Evolutionary conservation across 2,329 filamentous ascomycete genomes (phyloP), one percentile per base, ranked within the genome.

Genomic region (Rhinocladiella mackenziei): DNA sequence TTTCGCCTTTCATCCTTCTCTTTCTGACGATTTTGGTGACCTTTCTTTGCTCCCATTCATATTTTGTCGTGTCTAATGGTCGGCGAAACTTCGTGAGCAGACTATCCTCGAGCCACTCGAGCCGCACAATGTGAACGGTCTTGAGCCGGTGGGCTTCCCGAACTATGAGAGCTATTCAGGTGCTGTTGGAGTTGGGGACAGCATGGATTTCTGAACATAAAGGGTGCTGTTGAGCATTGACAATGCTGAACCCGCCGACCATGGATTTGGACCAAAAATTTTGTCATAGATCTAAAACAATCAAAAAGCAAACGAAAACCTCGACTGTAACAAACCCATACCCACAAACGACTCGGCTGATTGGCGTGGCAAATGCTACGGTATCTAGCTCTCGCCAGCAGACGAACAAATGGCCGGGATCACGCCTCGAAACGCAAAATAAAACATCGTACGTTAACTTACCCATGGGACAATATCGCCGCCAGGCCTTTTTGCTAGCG

Each of bases 401-500:
- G n/a, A n/a, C n/a, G n/a, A n/a, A n/a, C n/a, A n/a, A n/a, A n/a
- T n/a, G n/a, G n/a, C 10, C 28, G 34, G 17, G 10, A 29, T 26
- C 33, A 20, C 17, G 13, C 19, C 23, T 26, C 7, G n/a, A n/a
- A 7, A 7, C n/a, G 23, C 5, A 5, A 2, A 20, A 8, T 19
- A 19, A 29, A 41, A 20, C 3, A 9, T 31, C 31, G 18, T 13
- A 25, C 25, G 5, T 6, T 30, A 13, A 33, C 50, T 37, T 62
- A 68, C 71, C 62, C 55, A 65, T 61, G 36, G 71, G 62, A 47
- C 62, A 61, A 1, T 69, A 57, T 5, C 70, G 63, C 50, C 75
- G 73, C 62, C 79, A 89, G 11, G 81, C 76, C 23, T 79, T 72
- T 37, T 75, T 68, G 0, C 78, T 79, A 41, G 80, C 77, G 15